Evolutionary conservation across 106 monocot species (phyloP).

Genomic region (Agapanthus africanus): DNA sequence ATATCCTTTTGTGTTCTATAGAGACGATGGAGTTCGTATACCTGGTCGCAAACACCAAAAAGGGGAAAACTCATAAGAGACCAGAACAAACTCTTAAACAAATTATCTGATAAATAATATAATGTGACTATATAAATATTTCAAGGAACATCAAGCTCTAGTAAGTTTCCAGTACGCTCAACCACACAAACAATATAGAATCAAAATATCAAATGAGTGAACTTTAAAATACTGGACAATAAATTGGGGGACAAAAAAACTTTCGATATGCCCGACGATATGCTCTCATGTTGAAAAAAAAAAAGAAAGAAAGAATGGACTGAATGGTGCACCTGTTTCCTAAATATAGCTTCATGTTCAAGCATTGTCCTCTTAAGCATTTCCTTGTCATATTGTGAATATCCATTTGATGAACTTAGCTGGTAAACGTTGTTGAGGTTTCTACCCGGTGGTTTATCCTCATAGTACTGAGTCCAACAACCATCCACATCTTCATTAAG

Average conservation of each 20-base stretch:
- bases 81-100: background rate
- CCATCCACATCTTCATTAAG: slow-evolving; percentile 29
- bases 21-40: slow-evolving; percentile 50
- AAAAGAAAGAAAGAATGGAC: background rate
- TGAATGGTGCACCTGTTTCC: slow-evolving; percentile 53
- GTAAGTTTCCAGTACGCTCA: background rate
- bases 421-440: slow-evolving; percentile 18
- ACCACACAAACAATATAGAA: background rate
- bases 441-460: slow-evolving; percentile 21
- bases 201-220: background rate
- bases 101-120: background rate
- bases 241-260: background rate
- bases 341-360: slow-evolving; percentile 83
- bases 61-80: background rate
- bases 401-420: slow-evolving; percentile 16
- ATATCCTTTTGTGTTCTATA: slow-evolving; percentile 56
- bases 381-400: slow-evolving; percentile 59
- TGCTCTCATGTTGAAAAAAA: background rate
- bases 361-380: slow-evolving; percentile 70
- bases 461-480: slow-evolving; percentile 36
- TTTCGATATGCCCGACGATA: background rate
- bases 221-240: background rate
- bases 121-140: background rate
- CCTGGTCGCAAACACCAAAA: no score
- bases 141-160: background rate